Evolutionary conservation across 176 grass and related monocot genomes (phyloP).

Genomic region (Cymbopogon citratus): DNA sequence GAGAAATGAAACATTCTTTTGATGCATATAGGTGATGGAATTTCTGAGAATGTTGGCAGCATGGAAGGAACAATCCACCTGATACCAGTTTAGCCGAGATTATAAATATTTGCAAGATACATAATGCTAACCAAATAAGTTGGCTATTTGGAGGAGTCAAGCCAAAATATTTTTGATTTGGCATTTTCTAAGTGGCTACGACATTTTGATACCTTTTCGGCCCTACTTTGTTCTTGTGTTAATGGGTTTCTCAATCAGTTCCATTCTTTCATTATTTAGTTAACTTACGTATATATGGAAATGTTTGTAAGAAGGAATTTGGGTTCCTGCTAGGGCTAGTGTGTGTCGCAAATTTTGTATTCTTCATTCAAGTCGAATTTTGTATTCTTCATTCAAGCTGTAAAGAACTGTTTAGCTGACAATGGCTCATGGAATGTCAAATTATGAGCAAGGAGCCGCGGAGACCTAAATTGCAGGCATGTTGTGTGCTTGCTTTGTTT

Average conservation of each 20-base stretch:
- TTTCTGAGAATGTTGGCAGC: conserved; percentile 67
- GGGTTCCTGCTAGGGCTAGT: background rate
- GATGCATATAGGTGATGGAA: conserved; percentile 68
- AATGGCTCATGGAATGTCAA: background rate
- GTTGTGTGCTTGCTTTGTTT: background rate
- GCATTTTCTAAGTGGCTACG: conserved; percentile 28
- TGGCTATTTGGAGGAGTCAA: conserved; percentile 29
- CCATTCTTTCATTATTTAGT: conserved; percentile 43
- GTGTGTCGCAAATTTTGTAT: background rate
- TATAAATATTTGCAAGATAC: conserved; percentile 55
- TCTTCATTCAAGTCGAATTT: no score
- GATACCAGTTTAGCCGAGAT: conserved; percentile 24
- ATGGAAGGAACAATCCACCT: conserved; percentile 64
- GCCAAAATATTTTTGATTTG: conserved; percentile 56
- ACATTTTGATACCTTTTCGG: background rate
- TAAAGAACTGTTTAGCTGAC: conserved; percentile 8
- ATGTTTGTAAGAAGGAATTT: background rate
- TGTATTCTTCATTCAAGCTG: background rate
- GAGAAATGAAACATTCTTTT: conserved; percentile 2
- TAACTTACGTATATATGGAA: conserved; percentile 31
- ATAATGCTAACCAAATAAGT: conserved; percentile 60
- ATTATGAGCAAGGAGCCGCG: background rate
- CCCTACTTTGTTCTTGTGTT: background rate
- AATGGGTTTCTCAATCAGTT: conserved; percentile 17
- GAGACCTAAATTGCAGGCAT: background rate